Base-by-base conservation (phyloP, 2,329 filamentous ascomycete genomes). In the Didymellaceae sp. region DNA sequence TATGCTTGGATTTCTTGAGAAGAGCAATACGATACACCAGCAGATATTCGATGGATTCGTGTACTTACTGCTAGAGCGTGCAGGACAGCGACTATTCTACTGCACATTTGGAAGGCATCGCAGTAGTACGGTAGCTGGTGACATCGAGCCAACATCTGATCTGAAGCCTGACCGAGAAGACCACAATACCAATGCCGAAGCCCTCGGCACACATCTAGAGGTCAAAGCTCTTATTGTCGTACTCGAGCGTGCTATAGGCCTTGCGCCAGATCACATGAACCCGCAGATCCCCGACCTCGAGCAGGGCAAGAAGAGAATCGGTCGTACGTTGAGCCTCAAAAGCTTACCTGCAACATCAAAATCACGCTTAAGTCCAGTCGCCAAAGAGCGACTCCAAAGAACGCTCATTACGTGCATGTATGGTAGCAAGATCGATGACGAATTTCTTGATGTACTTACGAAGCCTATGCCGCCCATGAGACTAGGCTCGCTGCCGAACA, bases 321-420 rank as follows among this genome's bases (percentile, higher is more conserved):
- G 46, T 16, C 67, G 72, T 14, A 54, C 64, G 5, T 55, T 67
- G n/a, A 67, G 63, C 20, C 25, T 57, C 9, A 71, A 62, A 17
- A 57, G 42, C 16, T 57, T 66, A 4, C 55, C 59, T 10, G 55
- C 62, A 5, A 43, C 58, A 1, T 66, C 63, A 0, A 74, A 71
- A 52, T 58, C 62, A 7, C 62, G 67, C 1, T 52, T 79, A 2
- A 67, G 67, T 22, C 45, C 69, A 1, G 52, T 70, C 5, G 76
- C 74, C 4, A 75, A 73, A 50, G 71, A 78, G 16, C 66, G 72
- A n/a, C 65, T 80, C 33, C 77, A 79, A 52, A 65, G 72, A 4
- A 79, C 77, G 0, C 68, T 80, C 1, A 57, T 79, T n/a, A 65
- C 71, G 20, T 73, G 72, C 28, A 75, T 77, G 46, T 79, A 77